Evolutionary conservation across 139 green algal genomes (phyloP), one percentile per base, ranked within the genome.

Genomic region (Trebouxia sp.): DNA sequence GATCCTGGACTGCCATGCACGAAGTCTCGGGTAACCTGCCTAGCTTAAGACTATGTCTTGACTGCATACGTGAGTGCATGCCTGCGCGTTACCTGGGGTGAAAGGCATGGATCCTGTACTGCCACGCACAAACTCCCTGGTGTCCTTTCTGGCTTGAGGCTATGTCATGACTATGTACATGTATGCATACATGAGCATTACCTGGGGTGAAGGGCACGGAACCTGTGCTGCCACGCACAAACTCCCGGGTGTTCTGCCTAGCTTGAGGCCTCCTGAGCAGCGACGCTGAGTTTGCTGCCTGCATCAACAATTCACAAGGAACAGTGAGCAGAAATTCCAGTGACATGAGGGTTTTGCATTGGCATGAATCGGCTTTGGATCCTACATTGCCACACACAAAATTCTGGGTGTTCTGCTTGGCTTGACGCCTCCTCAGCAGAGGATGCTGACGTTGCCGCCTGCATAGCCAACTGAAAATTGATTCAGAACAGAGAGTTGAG

Each of bases 121-220:
- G 51, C 91, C 89, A 1, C 89, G 83, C 85, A 91, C 90, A 80
- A 83, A 88, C 76, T 91, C 86, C 4, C 81, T 78, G 8, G 74
- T 83, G 37, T 69, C 79, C 43, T 87, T 78, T 8, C 32, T 42
- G 5, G n/a, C n/a, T n/a, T n/a, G n/a, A n/a, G n/a, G n/a, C n/a
- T n/a, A n/a, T n/a, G n/a, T n/a, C n/a, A n/a, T n/a, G n/a, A n/a
- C n/a, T n/a, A 1, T 1, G 37, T 69, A 15, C 20, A 15, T 39
- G 26, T 39, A n/a, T n/a, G 20, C 26, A 24, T 39, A 28, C 26
- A 3, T 24, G 77, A 26, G 75, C 53, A 76, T 20, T 20, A 88
- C 91, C 91, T 65, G 91, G 90, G 12, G 88, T 79, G 83, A 92
- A 95, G 0, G 90, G 91, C 55, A 85, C 75, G 37, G 84, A 88